These are phyloP conservation scores for Xerophyta viscosa DNA, from an alignment of 106 monocot species.

Conservation along the genomic window DNA sequence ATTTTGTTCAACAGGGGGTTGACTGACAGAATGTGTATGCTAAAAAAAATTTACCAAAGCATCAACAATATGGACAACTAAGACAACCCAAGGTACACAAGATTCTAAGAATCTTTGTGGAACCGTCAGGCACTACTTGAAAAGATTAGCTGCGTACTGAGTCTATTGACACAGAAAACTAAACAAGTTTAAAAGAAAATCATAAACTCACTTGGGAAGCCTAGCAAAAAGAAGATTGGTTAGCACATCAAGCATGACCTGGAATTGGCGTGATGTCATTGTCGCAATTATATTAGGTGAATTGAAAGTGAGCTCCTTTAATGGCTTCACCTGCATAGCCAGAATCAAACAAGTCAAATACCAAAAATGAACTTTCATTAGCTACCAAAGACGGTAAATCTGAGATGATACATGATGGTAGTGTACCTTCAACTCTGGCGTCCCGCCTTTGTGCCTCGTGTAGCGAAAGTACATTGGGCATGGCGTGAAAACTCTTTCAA, in stretches of 20 bases:
- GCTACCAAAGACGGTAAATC: too few species aligned
- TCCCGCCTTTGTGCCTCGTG: conserved; percentile 91
- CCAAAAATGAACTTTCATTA: too few species aligned
- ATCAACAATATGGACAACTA: too few species aligned
- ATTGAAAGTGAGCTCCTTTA: conserved; percentile 92
- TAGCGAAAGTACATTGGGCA: conserved; percentile 99
- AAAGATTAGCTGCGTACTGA: too few species aligned
- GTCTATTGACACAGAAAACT: too few species aligned
- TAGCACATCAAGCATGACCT: conserved; percentile 95
- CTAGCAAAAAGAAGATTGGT: conserved; percentile 95
- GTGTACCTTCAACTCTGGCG: conserved; percentile 85
- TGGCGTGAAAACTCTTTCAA: conserved; percentile 97
- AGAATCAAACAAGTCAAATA: background rate
- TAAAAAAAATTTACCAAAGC: too few species aligned
- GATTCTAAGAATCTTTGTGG: too few species aligned
- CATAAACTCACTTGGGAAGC: conserved; percentile 62
- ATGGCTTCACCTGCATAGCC: conserved; percentile 73
- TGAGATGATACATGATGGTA: background rate
- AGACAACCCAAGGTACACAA: too few species aligned
- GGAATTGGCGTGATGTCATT: conserved; percentile 99
- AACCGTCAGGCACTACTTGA: too few species aligned
- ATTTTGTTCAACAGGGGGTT: too few species aligned
- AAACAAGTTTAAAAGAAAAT: too few species aligned
- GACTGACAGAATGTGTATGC: too few species aligned
- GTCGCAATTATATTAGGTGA: conserved; percentile 90